Evolutionary conservation across 192 early-diverging fungal genomes (phyloP).

Genomic region (Backusella liffmaniae): DNA sequence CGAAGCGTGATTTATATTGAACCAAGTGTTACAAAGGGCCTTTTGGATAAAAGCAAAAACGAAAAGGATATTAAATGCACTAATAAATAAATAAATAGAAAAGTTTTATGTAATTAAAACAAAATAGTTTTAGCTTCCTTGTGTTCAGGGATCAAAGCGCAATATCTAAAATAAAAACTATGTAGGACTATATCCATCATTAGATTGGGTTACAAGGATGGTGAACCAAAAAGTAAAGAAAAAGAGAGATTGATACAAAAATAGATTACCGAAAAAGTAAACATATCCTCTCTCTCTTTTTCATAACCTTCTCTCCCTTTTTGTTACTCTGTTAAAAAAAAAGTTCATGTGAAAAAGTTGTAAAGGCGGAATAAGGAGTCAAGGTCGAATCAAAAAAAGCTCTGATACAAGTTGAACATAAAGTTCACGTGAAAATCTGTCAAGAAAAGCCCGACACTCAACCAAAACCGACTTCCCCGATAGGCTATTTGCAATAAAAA

Average conservation of each 20-base stretch:
- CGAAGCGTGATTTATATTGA: background rate
- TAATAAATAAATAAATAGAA: too few relatives aligned
- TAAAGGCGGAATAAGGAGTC: slow-evolving; percentile 4
- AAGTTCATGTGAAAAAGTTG: slow-evolving; percentile 1
- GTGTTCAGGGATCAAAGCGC: background rate
- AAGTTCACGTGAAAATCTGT: slow-evolving; percentile 9
- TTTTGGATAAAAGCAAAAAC: background rate
- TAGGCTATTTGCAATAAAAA: slow-evolving; percentile 6
- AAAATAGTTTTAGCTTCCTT: background rate
- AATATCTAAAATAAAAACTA: background rate
- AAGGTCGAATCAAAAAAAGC: background rate
- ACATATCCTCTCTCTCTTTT: background rate
- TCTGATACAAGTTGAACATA: background rate
- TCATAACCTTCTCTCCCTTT: background rate
- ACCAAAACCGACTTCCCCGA: slow-evolving; percentile 2
- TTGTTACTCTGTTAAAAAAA: background rate
- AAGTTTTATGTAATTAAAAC: too few relatives aligned
- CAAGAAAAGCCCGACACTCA: background rate
- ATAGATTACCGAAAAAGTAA: background rate
- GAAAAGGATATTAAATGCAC: background rate
- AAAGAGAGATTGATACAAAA: background rate
- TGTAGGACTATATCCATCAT: background rate
- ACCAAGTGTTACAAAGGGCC: background rate
- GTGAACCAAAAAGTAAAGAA: background rate
- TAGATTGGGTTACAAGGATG: background rate